These are phyloP conservation scores for Acanthamoeba healyi DNA, from an alignment of 208 protist species.

Conservation along the genomic window DNA sequence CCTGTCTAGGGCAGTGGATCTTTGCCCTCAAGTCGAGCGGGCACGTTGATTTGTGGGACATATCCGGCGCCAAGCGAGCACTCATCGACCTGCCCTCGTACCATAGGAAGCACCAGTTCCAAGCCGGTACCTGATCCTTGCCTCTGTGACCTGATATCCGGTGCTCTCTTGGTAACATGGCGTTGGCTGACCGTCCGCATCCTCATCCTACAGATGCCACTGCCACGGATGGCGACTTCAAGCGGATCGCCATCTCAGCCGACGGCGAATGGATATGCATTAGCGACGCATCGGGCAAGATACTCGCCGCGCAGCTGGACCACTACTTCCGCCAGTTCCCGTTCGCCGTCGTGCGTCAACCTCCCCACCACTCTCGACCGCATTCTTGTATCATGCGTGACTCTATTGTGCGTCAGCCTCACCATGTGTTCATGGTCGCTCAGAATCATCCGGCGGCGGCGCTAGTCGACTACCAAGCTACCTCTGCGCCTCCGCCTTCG, in stretches of 20 bases:
- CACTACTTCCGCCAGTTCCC: conserved; percentile 8
- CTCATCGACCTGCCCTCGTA: not conserved
- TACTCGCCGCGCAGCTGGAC: not conserved
- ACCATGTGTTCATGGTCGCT: not conserved
- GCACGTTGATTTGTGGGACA: conserved; percentile 9
- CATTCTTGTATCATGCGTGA: too few species aligned
- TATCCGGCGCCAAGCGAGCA: not conserved
- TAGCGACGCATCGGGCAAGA: not conserved
- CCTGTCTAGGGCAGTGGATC: not conserved
- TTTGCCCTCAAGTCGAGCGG: conserved; percentile 6
- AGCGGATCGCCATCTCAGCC: not conserved
- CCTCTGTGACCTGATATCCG: too few species aligned
- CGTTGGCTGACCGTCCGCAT: too few species aligned
- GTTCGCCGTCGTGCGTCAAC: not conserved
- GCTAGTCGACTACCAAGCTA: not conserved
- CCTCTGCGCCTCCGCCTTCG: not conserved
- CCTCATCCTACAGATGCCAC: not conserved
- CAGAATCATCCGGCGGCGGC: not conserved
- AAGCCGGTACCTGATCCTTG: too few species aligned
- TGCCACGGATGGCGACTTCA: not conserved
- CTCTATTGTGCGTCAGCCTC: too few species aligned
- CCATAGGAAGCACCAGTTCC: not conserved
- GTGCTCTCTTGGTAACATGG: too few species aligned
- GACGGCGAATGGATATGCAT: conserved; percentile 13
- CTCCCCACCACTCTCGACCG: too few species aligned